phyloP scores from a whole-genome alignment of 2,329 filamentous ascomycete genomes.

The Zelopaecilomyces penicillatus region DNA sequence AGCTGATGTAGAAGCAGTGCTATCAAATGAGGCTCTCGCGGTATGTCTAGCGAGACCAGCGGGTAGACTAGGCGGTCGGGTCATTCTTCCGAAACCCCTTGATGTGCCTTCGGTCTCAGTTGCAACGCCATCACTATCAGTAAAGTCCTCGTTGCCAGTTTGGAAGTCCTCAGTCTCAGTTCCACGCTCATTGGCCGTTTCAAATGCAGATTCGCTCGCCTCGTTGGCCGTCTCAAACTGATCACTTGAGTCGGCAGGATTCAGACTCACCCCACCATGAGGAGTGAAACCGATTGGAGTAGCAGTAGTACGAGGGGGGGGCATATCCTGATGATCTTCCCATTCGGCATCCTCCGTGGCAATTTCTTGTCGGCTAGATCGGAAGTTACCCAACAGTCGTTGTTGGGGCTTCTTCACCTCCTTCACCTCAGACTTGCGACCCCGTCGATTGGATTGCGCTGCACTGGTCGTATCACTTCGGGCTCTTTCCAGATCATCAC shows the following conservation, averaged over 20 bases:
- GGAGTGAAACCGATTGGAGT: constrained; percentile 3
- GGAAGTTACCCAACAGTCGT: constrained; percentile 66
- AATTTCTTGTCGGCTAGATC: constrained; percentile 69
- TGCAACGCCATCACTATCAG: constrained; percentile 72
- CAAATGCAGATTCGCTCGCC: constrained; percentile 55
- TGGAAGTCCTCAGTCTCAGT: constrained; percentile 95
- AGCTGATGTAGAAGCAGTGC: constrained; percentile 79
- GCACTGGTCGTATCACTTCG: constrained; percentile 33
- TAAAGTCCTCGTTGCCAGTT: constrained; percentile 74
- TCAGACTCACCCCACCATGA: background rate
- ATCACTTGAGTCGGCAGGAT: constrained; percentile 48
- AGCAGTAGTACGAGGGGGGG: constrained; percentile 17
- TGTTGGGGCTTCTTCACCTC: constrained; percentile 79
- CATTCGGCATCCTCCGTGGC: constrained; percentile 69
- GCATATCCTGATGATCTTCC: constrained; percentile 62
- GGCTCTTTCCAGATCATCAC: constrained; percentile 77
- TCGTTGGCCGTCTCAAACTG: constrained; percentile 79
- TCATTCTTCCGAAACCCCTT: constrained; percentile 34
- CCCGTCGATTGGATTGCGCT: constrained; percentile 47
- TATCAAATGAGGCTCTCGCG: constrained; percentile 65
- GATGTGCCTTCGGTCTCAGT: constrained; percentile 75
- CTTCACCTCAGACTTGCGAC: constrained; percentile 53
- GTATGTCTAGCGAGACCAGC: constrained; percentile 30
- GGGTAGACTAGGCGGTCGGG: constrained; percentile 33
- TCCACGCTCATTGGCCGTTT: constrained; percentile 65